Conservation (phyloP, 2,329 filamentous ascomycete species). For the Paramyrothecium sp. region DNA sequence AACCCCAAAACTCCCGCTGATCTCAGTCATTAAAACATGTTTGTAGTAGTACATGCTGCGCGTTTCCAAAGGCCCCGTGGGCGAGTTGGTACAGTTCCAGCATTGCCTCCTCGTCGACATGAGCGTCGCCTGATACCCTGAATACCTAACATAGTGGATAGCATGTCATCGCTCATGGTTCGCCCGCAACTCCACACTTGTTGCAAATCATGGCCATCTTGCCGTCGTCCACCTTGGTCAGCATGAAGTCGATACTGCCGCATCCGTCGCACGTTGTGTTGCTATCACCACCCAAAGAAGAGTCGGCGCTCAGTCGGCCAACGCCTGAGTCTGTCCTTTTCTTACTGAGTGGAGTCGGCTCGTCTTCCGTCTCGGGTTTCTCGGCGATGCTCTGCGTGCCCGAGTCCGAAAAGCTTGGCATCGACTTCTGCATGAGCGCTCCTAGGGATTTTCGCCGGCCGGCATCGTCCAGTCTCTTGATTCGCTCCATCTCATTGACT, state of each 20-base stretch:
- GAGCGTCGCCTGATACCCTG: too few species aligned
- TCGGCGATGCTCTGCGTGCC: conserved; percentile 14
- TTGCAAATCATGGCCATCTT: conserved; percentile 9
- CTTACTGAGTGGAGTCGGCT: conserved; percentile 17
- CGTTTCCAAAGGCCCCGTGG: too few species aligned
- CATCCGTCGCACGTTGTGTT: conserved; percentile 6
- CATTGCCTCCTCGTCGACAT: too few species aligned
- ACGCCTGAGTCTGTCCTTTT: conserved; percentile 32
- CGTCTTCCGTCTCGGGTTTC: conserved; percentile 12
- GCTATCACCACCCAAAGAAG: conserved; percentile 14
- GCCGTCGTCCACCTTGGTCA: conserved; percentile 4
- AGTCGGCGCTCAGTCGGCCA: conserved; percentile 27
- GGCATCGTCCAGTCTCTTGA: conserved; percentile 19
- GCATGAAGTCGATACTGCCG: conserved; percentile 5
- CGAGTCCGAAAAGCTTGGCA: conserved; percentile 13
- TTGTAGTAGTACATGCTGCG: not conserved
- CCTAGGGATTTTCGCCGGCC: conserved; percentile 28
- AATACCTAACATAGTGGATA: conserved; percentile 2
- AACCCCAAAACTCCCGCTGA: conserved; percentile 1
- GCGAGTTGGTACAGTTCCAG: too few species aligned
- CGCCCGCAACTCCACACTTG: conserved; percentile 3
- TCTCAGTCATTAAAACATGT: conserved; percentile 6
- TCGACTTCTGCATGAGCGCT: conserved; percentile 12
- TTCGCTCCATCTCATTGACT: conserved; percentile 21
- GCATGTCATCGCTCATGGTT: conserved; percentile 1